Base-by-base conservation (phyloP, 2,329 filamentous ascomycete species). In the Monosporascus sp. region DNA sequence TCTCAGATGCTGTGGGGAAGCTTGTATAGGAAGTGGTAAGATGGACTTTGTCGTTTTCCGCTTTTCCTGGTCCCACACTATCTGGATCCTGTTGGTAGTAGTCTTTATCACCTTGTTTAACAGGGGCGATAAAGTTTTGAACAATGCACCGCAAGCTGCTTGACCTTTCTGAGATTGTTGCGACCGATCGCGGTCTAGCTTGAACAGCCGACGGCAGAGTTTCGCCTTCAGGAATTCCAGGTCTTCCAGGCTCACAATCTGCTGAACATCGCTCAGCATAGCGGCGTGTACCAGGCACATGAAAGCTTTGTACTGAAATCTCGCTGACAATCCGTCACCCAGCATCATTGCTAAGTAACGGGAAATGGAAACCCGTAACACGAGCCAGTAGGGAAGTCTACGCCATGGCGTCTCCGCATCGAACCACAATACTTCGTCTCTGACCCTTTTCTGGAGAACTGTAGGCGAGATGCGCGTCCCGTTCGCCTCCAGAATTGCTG, bases 381-480 rank as follows among this genome's bases (percentile, higher is more conserved):
- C 70, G 0, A 89, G 75, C 78, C 83, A 89, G 49, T 78, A 74
- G 0, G 84, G 75, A 1, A 75, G 75, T 37, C 85, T 72, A 27
- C 85, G 72, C 85, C 85, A 89, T 0, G 84, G 84, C 0, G 69
- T 63, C 1, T 73, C 65, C 0, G 75, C 70, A 3, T 75, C 63
- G 1, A 69, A 65, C 68, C 80, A 79, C n/a, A 71, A 73, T 0
- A 86, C 76, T 22, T 86, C 83, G 50, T 88, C 85, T 0, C 80
- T 74, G 0, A 87, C 75, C 3, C 78, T 73, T 61, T 89, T 89
- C 0, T 68, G 69, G 1, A 86, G 61, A 0, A 70, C 35, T 0
- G 64, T 56, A 0, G 75, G 69, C 0, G 63, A 54, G 0, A 70
- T 51, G 0, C 69, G 59, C 0, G 61, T 52, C 0, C 84, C 84